phyloP scores from a whole-genome alignment of 768 basidiomycete genomes.

The Tricholoma matsutake region DNA sequence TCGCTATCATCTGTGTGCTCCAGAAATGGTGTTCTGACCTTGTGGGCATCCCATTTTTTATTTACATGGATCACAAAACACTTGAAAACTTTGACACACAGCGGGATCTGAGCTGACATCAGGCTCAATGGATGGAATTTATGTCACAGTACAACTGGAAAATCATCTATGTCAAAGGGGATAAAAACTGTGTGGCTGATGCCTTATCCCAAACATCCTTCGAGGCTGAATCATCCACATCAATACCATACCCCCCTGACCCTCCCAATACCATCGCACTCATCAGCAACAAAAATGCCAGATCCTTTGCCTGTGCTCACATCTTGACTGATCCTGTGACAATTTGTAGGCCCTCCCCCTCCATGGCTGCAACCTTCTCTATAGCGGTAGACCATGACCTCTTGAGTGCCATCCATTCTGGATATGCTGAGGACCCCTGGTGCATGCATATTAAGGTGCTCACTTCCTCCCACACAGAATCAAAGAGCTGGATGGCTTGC shows the following conservation, averaged over 20 bases:
- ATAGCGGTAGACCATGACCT: not conserved
- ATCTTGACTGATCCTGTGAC: no score
- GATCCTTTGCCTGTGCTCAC: no score
- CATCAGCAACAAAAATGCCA: no score
- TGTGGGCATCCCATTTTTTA: constrained; percentile 15
- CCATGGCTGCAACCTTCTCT: not conserved
- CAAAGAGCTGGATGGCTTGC: no score
- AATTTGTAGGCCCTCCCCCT: not conserved
- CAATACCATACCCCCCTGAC: no score
- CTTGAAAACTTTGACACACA: constrained; percentile 11
- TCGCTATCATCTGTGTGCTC: constrained; percentile 31
- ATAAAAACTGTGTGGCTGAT: constrained; percentile 33
- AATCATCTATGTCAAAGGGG: constrained; percentile 32
- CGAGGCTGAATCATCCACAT: not conserved
- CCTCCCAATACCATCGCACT: no score
- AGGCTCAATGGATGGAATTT: constrained; percentile 32
- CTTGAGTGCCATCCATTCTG: not conserved
- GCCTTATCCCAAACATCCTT: constrained; percentile 22
- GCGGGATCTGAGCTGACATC: constrained; percentile 23
- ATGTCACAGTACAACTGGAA: constrained; percentile 31
- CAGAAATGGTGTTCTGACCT: constrained; percentile 25
- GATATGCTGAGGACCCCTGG: not conserved
- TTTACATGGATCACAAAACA: constrained; percentile 13
- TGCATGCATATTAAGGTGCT: not conserved
- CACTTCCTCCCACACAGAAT: no score